These are phyloP conservation scores for Podila epigama DNA, from an alignment of 192 early-diverging fungal genomes.

Conservation along the genomic window DNA sequence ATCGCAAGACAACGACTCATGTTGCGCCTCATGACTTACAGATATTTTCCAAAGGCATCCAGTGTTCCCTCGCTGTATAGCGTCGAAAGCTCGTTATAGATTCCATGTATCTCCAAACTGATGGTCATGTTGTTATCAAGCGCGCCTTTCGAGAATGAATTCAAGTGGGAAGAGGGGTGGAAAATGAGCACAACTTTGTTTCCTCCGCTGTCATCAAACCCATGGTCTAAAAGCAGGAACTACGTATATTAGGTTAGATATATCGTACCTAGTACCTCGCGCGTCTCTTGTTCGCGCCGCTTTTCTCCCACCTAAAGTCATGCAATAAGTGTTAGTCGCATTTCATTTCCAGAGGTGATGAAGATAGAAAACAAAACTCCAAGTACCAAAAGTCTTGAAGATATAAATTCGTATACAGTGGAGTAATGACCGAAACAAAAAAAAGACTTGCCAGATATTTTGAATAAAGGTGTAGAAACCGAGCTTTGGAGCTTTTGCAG, in stretches of 20 bases:
- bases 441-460: slow-evolving; percentile 67
- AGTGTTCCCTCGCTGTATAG: slow-evolving; percentile 50
- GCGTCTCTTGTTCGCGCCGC: slow-evolving; percentile 62
- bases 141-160: slow-evolving; percentile 33
- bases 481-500: slow-evolving; percentile 56
- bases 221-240: no score
- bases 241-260: no score
- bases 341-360: no score
- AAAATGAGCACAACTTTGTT: not conserved
- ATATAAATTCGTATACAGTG: no score
- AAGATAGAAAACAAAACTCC: no score
- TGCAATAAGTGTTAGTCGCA: no score
- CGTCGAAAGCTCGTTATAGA: slow-evolving; percentile 55
- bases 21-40: slow-evolving; percentile 56
- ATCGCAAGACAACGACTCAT: no score
- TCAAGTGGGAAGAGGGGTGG: not conserved
- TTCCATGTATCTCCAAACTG: slow-evolving; percentile 56
- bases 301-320: slow-evolving; percentile 68
- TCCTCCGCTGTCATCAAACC: not conserved
- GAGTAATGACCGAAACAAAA: slow-evolving; percentile 2
- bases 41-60: slow-evolving; percentile 75
- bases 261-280: slow-evolving; percentile 63
- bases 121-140: slow-evolving; percentile 51
- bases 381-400: no score
- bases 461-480: slow-evolving; percentile 84